Percentiles rank a stretch among this genome's conserved stretches.
Evolutionary conservation across 495 filamentous ascomycete genomes (phyloP).

Genomic region (Penicillium arizonense): DNA sequence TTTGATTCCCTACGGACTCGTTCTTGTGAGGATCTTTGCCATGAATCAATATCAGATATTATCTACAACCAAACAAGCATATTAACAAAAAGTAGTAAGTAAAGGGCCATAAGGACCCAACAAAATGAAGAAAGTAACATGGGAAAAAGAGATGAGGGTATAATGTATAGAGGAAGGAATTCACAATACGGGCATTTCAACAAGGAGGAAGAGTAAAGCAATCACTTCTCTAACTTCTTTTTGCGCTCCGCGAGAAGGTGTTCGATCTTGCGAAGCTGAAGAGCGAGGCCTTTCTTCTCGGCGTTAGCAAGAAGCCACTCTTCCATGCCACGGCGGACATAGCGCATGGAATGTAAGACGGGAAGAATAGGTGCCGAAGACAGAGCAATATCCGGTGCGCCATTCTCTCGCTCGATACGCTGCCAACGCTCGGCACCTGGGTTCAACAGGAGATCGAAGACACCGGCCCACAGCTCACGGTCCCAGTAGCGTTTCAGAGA

Average conservation of each 20-base stretch:
- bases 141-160: slow-evolving; percentile 1
- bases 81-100: slow-evolving; percentile 1
- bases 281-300: slow-evolving; percentile 69
- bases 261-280: slow-evolving; percentile 62
- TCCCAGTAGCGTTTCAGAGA: slow-evolving; percentile 93
- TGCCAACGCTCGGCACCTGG: slow-evolving; percentile 52
- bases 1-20: too few relatives aligned
- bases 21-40: too few relatives aligned
- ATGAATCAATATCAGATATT: neutral
- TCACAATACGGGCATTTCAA: neutral
- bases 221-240: slow-evolving; percentile 43
- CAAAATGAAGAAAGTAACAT: neutral
- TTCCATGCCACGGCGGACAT: slow-evolving; percentile 78
- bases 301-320: slow-evolving; percentile 74
- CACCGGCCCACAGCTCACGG: slow-evolving; percentile 78
- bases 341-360: slow-evolving; percentile 61
- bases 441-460: slow-evolving; percentile 87
- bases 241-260: slow-evolving; percentile 66
- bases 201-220: slow-evolving; percentile 6
- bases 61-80: slow-evolving; percentile 2
- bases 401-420: slow-evolving; percentile 60
- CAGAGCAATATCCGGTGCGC: slow-evolving; percentile 5
- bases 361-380: slow-evolving; percentile 50
- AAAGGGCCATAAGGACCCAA: neutral
- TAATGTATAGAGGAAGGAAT: slow-evolving; percentile 1